Percentiles rank a stretch among this genome's conserved stretches.
phyloP scores from a whole-genome alignment of 2,329 filamentous ascomycete genomes.

The Neocatenulostroma microsporum region DNA sequence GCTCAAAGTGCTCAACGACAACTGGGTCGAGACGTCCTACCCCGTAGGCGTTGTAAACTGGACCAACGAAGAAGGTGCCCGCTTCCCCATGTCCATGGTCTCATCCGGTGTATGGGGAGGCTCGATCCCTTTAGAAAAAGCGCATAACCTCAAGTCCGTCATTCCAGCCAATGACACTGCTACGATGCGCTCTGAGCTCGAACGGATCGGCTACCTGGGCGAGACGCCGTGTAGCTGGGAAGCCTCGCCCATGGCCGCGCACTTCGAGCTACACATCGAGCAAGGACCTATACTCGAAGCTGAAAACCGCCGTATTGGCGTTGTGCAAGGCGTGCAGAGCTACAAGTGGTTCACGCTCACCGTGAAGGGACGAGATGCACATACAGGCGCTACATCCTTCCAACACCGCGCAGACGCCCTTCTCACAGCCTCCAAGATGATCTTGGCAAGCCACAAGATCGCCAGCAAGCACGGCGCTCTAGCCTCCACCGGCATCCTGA shows the following conservation, averaged over 20 bases:
- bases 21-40: slow-evolving; percentile 59
- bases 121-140: slow-evolving; percentile 54
- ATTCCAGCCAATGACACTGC: slow-evolving; percentile 46
- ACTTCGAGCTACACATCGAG: slow-evolving; percentile 81
- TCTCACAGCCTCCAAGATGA: slow-evolving; percentile 59
- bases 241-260: slow-evolving; percentile 60
- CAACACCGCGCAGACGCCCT: slow-evolving; percentile 59
- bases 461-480: slow-evolving; percentile 54
- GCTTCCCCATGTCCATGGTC: slow-evolving; percentile 69
- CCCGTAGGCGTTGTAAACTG: slow-evolving; percentile 70
- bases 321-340: slow-evolving; percentile 65
- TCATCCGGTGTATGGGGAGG: slow-evolving; percentile 70
- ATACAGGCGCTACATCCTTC: slow-evolving; percentile 68
- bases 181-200: slow-evolving; percentile 60
- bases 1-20: slow-evolving; percentile 59
- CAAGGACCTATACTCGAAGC: slow-evolving; percentile 69
- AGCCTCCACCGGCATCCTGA: slow-evolving; percentile 63
- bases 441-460: slow-evolving; percentile 56
- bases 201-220: slow-evolving; percentile 65
- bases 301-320: slow-evolving; percentile 55
- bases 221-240: slow-evolving; percentile 48
- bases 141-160: slow-evolving; percentile 57
- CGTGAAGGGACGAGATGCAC: slow-evolving; percentile 59
- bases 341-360: slow-evolving; percentile 67
- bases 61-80: slow-evolving; percentile 77